phyloP scores from a whole-genome alignment of 768 basidiomycete species.

The Phylloporus arenicola region DNA sequence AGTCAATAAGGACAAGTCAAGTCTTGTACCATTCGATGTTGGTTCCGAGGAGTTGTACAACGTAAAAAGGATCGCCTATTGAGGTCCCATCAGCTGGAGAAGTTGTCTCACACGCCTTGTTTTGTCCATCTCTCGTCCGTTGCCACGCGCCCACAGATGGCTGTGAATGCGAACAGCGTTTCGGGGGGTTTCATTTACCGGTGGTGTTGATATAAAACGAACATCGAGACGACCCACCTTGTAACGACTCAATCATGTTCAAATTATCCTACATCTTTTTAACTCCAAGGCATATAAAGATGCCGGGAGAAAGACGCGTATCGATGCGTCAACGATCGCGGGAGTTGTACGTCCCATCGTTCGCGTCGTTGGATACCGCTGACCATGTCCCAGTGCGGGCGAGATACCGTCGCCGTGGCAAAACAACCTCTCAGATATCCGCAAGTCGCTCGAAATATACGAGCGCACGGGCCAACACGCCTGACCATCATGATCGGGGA shows the following conservation, averaged over 20 bases:
- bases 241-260: conserved; percentile 25
- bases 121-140: conserved; percentile 5
- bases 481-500: conserved; percentile 4
- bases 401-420: conserved; percentile 30
- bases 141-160: not conserved
- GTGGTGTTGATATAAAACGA: not conserved
- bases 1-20: no score
- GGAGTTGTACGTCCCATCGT: conserved; percentile 19
- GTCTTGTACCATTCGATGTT: no score
- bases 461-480: conserved; percentile 13
- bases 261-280: conserved; percentile 49
- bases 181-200: conserved; percentile 12
- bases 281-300: conserved; percentile 46
- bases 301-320: conserved; percentile 38
- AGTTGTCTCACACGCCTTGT: not conserved
- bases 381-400: conserved; percentile 6
- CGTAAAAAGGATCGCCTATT: no score
- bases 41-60: no score
- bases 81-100: no score
- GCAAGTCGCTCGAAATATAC: conserved; percentile 27
- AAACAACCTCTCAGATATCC: conserved; percentile 25
- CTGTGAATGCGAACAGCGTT: conserved; percentile 16
- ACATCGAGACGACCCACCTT: not conserved
- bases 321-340: conserved; percentile 22
- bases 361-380: not conserved